Evolutionary conservation across 768 basidiomycete genomes (phyloP), one percentile per base, ranked within the genome.

Genomic region (Mrakia gelida): DNA sequence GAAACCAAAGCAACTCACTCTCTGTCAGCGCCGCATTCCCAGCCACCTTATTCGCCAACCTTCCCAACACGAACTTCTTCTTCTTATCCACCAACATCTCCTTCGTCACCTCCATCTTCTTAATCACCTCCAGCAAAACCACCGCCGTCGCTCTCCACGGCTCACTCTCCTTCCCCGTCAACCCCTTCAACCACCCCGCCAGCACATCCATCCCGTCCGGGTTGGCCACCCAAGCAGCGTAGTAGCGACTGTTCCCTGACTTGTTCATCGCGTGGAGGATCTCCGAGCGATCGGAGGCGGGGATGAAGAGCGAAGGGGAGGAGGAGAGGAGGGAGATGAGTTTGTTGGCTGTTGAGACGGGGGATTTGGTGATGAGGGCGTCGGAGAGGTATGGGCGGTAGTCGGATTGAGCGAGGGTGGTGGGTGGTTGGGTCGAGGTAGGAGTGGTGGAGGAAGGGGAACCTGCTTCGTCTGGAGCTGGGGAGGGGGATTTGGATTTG

Each of bases 21-120:
- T 32, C 34, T 21, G 63, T 15, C 28, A 65, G 18, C 63, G 28
- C 30, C 63, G 8, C 5, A 38, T 38, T 65, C 32, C 26, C 26
- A 5, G 18, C 63, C n/a, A 65, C 18, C 63, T 32, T 32, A 9
- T 10, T 9, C 30, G 32, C 2, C 10, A 28, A 15, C 63, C 30
- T 65, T 1, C 32, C 28, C 18, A 26, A 32, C 43, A 38, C 28
- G 21, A 71, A 85, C 86, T 21, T 32, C 83, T 89, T 91, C 23
- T 87, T 87, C 89, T 92, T 92, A 61, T 88, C 88, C 84, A 91
- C 92, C 80, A 94, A 88, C 8, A 65, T 32, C 63, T 30, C 30
- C 34, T 30, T 34, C 16, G 63, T 32, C 4, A 65, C 18, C 28
- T 65, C 63, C n/a, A 65, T 30, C 63, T 65, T 65, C 34, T 16